Evolutionary conservation across 139 green algal species (phyloP), one percentile per base, ranked within the genome.

Genomic region (Dunaliella primolecta): DNA sequence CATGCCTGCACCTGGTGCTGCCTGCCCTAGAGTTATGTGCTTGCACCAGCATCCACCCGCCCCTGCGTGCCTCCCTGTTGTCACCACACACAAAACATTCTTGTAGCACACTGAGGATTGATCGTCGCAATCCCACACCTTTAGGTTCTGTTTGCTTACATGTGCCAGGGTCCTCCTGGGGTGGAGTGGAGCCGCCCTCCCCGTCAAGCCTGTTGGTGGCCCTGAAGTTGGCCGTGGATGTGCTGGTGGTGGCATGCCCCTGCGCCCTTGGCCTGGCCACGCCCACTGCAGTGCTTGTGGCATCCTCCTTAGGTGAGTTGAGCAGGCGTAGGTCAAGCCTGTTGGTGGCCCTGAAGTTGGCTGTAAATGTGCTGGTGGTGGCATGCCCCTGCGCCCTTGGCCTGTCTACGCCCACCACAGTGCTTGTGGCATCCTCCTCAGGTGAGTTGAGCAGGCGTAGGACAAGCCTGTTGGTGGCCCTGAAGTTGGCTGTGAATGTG

Each of bases 251-350:
- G 23, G 97, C 97, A 25, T 99, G 97, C 88, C 97, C 97, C 23
- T 99, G 97, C 85, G 96, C 97, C 0, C 91, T 99, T 56, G 97
- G 97, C n/a, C 89, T 99, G 11, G 97, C 97, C 37, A 98, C 96
- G 2, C 97, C 97, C 24, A 99, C 96, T 23, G 96, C 96, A 0
- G 93, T 99, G 57, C 89, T 99, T 56, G 97, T 99, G 0, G 97
- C 92, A 1, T 95, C 93, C 3, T 93, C 86, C 0, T 46, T 95
- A 34, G 46, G 46, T 64, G 46, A 64, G 46, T 64, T 25, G 7
- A 7, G 46, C 46, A 15, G 7, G 46, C 46, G 46, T 15, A n/a
- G n/a, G 33, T 74, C 87, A 31, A 46, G 76, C 78, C 86, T 95
- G 31, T 85, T 98, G 78, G 91, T 98, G 55, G 89, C 88, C 32